Conservation (phyloP, 169 alveolate genomes). For the Perkinsus marinus region DNA sequence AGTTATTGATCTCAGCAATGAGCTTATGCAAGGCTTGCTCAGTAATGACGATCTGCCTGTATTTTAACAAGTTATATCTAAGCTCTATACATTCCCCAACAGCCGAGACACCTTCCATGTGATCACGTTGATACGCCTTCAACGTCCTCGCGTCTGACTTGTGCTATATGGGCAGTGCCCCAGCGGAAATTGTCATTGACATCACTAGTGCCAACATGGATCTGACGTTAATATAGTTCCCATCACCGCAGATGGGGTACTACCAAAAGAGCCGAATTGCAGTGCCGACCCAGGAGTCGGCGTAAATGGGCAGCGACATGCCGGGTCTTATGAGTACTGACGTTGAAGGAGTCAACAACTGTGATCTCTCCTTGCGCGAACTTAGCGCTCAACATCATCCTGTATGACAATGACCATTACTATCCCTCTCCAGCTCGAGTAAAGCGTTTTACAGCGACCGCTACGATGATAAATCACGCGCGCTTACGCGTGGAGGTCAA, state of each 20-base stretch:
- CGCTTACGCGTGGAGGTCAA: too few species aligned
- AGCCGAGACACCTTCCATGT: too few species aligned
- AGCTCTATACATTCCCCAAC: too few species aligned
- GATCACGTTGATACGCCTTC: conserved; percentile 28
- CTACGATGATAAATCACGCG: too few species aligned
- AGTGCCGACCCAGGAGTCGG: conserved; percentile 42
- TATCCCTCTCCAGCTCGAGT: too few species aligned
- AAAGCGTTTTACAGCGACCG: too few species aligned
- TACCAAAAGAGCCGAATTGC: conserved; percentile 61
- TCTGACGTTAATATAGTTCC: background rate
- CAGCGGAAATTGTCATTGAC: conserved; percentile 64
- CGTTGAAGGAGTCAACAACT: conserved; percentile 56
- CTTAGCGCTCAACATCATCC: conserved; percentile 54
- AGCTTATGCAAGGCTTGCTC: conserved; percentile 57
- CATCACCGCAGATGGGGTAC: background rate
- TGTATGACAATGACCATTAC: conserved; percentile 27
- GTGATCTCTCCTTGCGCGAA: conserved; percentile 64
- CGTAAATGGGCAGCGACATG: conserved; percentile 51
- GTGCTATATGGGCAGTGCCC: conserved; percentile 67
- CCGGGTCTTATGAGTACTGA: conserved; percentile 59
- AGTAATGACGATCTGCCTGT: conserved; percentile 57
- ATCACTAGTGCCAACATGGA: conserved; percentile 52
- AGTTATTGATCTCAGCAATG: conserved; percentile 40
- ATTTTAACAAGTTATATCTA: conserved; percentile 53
- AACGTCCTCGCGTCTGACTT: conserved; percentile 54